Base-by-base conservation (phyloP, 805 yeast genomes). In the Candida maesae region DNA sequence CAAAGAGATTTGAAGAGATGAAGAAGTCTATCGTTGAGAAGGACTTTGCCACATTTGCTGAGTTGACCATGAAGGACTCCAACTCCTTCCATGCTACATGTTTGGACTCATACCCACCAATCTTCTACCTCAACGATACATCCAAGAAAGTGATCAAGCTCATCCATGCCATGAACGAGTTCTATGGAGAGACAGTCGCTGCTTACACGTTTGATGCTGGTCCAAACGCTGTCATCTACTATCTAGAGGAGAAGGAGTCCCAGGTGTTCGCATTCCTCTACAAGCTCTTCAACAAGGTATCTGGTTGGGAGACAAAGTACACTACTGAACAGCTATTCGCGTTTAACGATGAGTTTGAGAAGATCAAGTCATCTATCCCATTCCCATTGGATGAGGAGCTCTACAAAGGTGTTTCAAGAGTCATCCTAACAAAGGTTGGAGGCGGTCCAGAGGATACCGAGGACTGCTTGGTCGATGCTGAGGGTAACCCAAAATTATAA, bases 161-260 rank as follows among this genome's bases (percentile, higher is more conserved):
- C 37, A 75, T 89, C 35, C 95, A 93, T 63, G 67, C 72, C 41
- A 77, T 93, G 60, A 93, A 93, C 59, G 81, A 74, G 49, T 64
- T 62, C 44, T 66, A 64, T 46, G 53, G 55, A 17, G 70, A 75
- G 56, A 73, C 74, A 11, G 73, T 91, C 41, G 99, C 96, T 11
- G 98, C 98, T 28, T 93, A 93, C 65, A 93, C 99, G 2, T 93
- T 84, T 59, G 99, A 93, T 64, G 99, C 99, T 24, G 99, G 99
- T 60, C 99, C 99, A 65, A 93, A 93, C 66, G 96, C 97, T 16
- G 99, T 93, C 33, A 76, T 93, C 46, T 93, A 93, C 68, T 93
- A 93, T 61, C 79, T 82, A 59, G 75, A 74, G 50, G 71, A 79
- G 56, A 77, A 91, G 64, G 96, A 89, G 65, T 53, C 66, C n/a